Conservation (phyloP, 2,329 filamentous ascomycete species). For the Hypoxylon sp. region DNA sequence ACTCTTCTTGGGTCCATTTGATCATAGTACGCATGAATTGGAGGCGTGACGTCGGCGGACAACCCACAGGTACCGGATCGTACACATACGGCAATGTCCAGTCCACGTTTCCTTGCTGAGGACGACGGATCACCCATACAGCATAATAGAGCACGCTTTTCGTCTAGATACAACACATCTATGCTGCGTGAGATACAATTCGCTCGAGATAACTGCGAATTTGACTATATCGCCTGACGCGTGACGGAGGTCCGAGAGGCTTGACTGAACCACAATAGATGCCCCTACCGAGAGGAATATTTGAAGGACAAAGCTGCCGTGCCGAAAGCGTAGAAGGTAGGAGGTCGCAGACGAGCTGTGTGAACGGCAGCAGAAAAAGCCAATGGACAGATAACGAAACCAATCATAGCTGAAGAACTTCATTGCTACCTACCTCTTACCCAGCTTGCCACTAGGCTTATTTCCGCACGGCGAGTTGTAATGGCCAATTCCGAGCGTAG, state of each 20-base stretch:
- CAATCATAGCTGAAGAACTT: conserved; percentile 25
- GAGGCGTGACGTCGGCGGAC: conserved; percentile 9
- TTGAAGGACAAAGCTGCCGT: conserved; percentile 23
- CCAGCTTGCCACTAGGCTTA: conserved; percentile 23
- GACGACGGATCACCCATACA: conserved; percentile 15
- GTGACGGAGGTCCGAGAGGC: conserved; percentile 43
- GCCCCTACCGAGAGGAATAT: conserved; percentile 16
- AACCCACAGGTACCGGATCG: conserved; percentile 9
- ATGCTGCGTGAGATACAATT: conserved; percentile 22
- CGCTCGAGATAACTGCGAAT: conserved; percentile 29
- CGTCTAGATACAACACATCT: conserved; percentile 11
- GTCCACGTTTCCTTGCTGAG: conserved; percentile 3
- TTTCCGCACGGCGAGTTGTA: conserved; percentile 7
- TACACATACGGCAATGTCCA: conserved; percentile 5
- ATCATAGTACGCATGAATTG: conserved; percentile 1
- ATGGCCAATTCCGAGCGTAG: conserved; percentile 26
- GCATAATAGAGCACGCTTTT: conserved; percentile 22
- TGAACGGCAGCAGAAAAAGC: conserved; percentile 11
- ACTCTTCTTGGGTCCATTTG: not conserved
- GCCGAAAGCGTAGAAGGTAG: conserved; percentile 14
- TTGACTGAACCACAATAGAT: conserved; percentile 23
- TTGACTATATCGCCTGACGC: conserved; percentile 21
- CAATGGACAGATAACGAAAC: conserved; percentile 11
- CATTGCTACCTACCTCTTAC: conserved; percentile 3
- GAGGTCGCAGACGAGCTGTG: conserved; percentile 15